phyloP scores from a whole-genome alignment of 2,329 filamentous ascomycete species.

The Colletotrichum sp. region DNA sequence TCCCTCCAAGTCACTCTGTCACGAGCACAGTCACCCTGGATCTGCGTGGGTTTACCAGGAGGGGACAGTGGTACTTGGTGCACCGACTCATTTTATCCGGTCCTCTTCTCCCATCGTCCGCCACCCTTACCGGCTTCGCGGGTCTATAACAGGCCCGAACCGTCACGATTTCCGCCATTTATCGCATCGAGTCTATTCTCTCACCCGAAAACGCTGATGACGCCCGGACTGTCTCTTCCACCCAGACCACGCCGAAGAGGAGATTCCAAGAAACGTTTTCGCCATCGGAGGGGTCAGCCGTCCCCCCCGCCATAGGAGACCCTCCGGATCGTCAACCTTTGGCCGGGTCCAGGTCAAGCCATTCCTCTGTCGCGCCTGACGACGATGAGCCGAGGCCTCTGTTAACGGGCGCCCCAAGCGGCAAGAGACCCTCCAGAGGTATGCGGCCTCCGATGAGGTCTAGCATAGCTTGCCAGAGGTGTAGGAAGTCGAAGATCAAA shows the following conservation, averaged over 20 bases:
- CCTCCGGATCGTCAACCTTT: conserved; percentile 28
- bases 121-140: conserved; percentile 33
- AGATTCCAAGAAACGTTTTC: conserved; percentile 40
- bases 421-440: conserved; percentile 47
- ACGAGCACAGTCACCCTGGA: conserved; percentile 8
- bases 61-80: conserved; percentile 7
- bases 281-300: conserved; percentile 29
- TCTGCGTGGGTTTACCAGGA: not conserved
- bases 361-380: conserved; percentile 24
- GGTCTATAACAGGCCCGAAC: conserved; percentile 39
- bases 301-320: conserved; percentile 7
- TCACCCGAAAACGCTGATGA: conserved; percentile 49
- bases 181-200: conserved; percentile 57
- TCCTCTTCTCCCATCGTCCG: not conserved
- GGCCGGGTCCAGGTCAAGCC: conserved; percentile 19
- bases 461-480: conserved; percentile 79
- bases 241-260: conserved; percentile 39
- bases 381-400: conserved; percentile 29
- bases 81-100: conserved; percentile 1
- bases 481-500: conserved; percentile 84
- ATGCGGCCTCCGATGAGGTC: conserved; percentile 69
- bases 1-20: not conserved
- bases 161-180: conserved; percentile 56
- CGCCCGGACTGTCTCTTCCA: conserved; percentile 31
- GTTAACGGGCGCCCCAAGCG: not conserved